These are phyloP conservation scores for Botrytis sinoallii DNA, from an alignment of 2,329 filamentous ascomycete species.

Conservation along the genomic window DNA sequence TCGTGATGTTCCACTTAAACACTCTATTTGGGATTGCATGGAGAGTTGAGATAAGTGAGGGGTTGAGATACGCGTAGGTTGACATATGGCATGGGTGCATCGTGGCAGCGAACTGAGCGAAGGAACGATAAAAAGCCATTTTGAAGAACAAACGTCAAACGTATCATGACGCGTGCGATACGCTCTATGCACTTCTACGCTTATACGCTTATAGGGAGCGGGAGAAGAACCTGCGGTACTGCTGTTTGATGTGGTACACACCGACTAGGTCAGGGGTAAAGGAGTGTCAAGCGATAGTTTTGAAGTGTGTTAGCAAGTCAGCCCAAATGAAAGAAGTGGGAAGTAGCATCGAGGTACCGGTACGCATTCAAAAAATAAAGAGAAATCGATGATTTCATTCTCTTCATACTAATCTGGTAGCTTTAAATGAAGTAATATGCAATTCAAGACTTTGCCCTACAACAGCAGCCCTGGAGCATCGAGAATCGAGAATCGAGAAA, in stretches of 20 bases:
- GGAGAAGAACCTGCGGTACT: not conserved
- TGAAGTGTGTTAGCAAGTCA: not conserved
- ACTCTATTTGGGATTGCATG: not conserved
- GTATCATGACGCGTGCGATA: not conserved
- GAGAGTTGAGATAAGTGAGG: not conserved
- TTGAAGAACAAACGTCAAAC: not conserved
- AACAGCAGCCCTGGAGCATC: not conserved
- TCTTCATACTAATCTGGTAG: not conserved
- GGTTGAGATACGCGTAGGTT: not conserved
- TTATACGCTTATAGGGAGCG: not conserved
- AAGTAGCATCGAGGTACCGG: not conserved
- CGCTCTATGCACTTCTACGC: not conserved
- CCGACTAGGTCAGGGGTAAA: conserved; percentile 2
- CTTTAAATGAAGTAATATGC: not conserved
- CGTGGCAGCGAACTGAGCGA: not conserved
- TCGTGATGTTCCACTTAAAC: not conserved
- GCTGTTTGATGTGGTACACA: not conserved
- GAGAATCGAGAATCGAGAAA: not conserved
- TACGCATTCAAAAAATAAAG: not conserved
- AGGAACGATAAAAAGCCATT: not conserved
- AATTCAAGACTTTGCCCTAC: not conserved
- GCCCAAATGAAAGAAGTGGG: not conserved
- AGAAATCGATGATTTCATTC: conserved; percentile 2
- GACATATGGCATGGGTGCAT: not conserved
- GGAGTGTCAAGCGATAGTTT: not conserved